A percentile compares a stretch with the other conserved stretches of the same genome.
Evolutionary conservation across 768 basidiomycete species (phyloP).

Genomic region (Suillus variegatus): DNA sequence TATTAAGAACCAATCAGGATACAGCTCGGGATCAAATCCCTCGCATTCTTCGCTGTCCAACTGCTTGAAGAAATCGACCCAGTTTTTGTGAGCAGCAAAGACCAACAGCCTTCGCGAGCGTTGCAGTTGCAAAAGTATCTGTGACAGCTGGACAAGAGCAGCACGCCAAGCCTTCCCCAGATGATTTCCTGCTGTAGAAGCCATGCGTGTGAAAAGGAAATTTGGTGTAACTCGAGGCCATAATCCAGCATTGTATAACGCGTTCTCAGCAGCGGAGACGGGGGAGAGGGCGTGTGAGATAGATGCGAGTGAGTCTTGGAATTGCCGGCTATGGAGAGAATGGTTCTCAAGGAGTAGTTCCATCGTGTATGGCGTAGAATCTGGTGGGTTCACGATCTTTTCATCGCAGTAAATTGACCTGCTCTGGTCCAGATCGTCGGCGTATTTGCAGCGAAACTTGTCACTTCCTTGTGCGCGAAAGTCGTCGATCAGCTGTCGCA

Average conservation of each 20-base stretch:
- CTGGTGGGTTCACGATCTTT: neutral
- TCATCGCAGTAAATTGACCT: neutral
- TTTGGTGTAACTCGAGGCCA: slow-evolving; percentile 35
- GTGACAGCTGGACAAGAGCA: slow-evolving; percentile 26
- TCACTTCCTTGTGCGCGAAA: slow-evolving; percentile 1
- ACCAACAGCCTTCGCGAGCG: slow-evolving; percentile 31
- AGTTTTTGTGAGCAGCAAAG: slow-evolving; percentile 16
- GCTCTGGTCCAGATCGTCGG: slow-evolving; percentile 12
- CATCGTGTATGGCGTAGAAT: neutral
- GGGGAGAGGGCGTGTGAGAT: neutral
- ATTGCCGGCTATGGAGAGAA: neutral
- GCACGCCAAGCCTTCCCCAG: slow-evolving; percentile 25
- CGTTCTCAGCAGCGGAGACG: neutral
- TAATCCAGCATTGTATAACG: slow-evolving; percentile 14
- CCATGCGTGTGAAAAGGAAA: slow-evolving; percentile 28
- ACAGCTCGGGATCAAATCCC: slow-evolving; percentile 4
- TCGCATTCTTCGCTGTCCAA: slow-evolving; percentile 10
- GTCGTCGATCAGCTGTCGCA: slow-evolving; percentile 12
- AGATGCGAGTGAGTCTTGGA: neutral
- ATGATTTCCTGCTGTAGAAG: slow-evolving; percentile 11
- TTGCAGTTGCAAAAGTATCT: slow-evolving; percentile 30
- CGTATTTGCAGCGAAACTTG: slow-evolving; percentile 16
- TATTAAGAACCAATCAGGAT: slow-evolving; percentile 15
- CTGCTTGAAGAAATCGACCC: slow-evolving; percentile 11
- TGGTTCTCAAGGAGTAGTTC: neutral